phyloP scores from a whole-genome alignment of 345 rosid genomes.

The Mercurialis annua region DNA sequence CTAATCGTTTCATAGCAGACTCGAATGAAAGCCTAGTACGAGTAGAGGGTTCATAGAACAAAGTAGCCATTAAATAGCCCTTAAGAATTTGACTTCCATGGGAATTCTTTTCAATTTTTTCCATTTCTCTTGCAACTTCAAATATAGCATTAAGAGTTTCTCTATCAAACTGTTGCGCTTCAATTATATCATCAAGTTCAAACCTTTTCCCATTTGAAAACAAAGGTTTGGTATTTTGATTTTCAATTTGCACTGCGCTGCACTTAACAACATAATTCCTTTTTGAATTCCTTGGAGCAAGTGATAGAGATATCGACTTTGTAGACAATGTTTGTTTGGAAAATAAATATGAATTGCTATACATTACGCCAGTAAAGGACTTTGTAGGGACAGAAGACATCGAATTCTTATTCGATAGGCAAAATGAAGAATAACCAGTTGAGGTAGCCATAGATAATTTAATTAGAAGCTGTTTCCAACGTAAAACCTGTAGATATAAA shows the following conservation, averaged over 20 bases:
- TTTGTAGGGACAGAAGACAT: slow-evolving; percentile 3
- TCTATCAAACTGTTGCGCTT: slow-evolving; percentile 90
- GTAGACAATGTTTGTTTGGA: slow-evolving; percentile 15
- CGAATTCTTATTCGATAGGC: background rate
- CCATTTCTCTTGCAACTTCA: slow-evolving; percentile 84
- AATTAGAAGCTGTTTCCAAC: background rate
- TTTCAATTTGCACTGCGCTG: slow-evolving; percentile 37
- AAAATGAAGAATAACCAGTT: slow-evolving; percentile 12
- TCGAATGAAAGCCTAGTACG: slow-evolving; percentile 96
- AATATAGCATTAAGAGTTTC: slow-evolving; percentile 71
- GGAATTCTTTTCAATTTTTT: slow-evolving; percentile 67
- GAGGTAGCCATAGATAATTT: slow-evolving; percentile 9
- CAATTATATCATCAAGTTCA: slow-evolving; percentile 77
- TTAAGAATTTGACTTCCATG: slow-evolving; percentile 74
- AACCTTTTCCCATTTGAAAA: slow-evolving; percentile 50
- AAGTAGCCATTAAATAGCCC: slow-evolving; percentile 88
- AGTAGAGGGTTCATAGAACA: slow-evolving; percentile 96
- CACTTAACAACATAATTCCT: slow-evolving; percentile 35
- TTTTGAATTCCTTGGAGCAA: slow-evolving; percentile 12
- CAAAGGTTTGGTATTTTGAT: background rate
- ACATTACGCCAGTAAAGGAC: slow-evolving; percentile 20
- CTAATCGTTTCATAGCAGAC: slow-evolving; percentile 93
- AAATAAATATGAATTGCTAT: slow-evolving; percentile 19
- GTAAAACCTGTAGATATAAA: background rate
- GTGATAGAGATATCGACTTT: slow-evolving; percentile 21